phyloP scores from a whole-genome alignment of 2,329 filamentous ascomycete genomes.

The Hypoxylon sp. region DNA sequence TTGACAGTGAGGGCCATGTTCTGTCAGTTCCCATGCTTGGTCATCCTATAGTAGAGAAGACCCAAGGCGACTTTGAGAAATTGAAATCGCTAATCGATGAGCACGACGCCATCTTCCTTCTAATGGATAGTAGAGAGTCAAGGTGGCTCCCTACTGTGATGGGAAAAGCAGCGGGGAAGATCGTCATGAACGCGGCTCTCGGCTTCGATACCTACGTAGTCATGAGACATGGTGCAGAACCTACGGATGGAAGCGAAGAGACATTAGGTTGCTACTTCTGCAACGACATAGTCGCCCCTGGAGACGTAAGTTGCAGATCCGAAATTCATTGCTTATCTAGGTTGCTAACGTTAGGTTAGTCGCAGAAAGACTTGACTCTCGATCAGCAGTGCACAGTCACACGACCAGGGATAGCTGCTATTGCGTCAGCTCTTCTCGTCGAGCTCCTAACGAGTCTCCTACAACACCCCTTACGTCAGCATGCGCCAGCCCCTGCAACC shows the following conservation, averaged over 20 bases:
- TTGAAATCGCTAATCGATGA: conserved; percentile 82
- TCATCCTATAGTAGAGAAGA: conserved; percentile 85
- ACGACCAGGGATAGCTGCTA: conserved; percentile 89
- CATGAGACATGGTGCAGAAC: conserved; percentile 89
- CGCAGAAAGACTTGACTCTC: conserved; percentile 92
- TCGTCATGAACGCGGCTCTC: conserved; percentile 95
- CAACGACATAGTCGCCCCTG: conserved; percentile 95
- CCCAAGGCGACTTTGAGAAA: conserved; percentile 80
- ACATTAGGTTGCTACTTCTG: conserved; percentile 97
- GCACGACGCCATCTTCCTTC: conserved; percentile 94
- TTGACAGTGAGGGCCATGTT: conserved; percentile 83
- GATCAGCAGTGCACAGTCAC: conserved; percentile 99
- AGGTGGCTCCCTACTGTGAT: conserved; percentile 97
- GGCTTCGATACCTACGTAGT: conserved; percentile 98
- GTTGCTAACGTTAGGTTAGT: conserved; percentile 67
- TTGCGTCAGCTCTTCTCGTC: conserved; percentile 91
- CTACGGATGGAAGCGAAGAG: conserved; percentile 68
- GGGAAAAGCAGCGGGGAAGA: conserved; percentile 92
- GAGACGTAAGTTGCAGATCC: conserved; percentile 76
- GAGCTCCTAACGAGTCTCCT: conserved; percentile 90
- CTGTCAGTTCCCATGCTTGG: conserved; percentile 96
- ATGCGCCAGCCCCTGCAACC: conserved; percentile 70
- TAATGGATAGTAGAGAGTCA: conserved; percentile 96
- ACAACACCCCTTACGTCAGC: conserved; percentile 83
- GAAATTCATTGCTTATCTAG: conserved; percentile 1